Evolutionary conservation across 78 protist genomes (phyloP).

Genomic region (Chrysochromulina parva): DNA sequence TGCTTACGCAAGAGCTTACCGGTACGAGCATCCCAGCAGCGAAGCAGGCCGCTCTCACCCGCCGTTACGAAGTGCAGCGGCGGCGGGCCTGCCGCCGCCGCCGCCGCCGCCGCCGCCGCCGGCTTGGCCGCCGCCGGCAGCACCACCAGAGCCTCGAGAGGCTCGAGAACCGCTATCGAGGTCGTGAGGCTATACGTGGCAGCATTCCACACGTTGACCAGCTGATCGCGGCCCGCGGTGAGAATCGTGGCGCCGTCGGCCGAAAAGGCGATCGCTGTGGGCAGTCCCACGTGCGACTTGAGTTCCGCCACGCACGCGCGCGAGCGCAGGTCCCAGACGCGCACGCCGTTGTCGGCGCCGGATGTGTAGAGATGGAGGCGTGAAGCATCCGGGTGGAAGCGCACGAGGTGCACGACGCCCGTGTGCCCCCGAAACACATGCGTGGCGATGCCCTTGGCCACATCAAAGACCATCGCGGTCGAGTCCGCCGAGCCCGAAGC

Average conservation of each 20-base stretch:
- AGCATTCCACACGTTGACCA: conserved; percentile 15
- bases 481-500: conserved; percentile 53
- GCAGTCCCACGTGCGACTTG: neutral
- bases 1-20: neutral
- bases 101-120: neutral
- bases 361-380: conserved; percentile 3
- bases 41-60: neutral
- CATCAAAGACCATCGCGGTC: conserved; percentile 70
- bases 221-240: conserved; percentile 35
- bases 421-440: conserved; percentile 25
- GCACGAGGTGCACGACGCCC: neutral
- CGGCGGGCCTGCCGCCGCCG: neutral
- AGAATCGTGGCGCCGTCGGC: neutral
- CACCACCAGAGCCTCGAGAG: neutral
- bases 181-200: neutral
- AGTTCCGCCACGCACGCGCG: neutral
- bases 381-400: conserved; percentile 2
- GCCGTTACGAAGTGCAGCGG: conserved; percentile 2
- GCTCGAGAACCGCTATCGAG: neutral
- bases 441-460: conserved; percentile 34
- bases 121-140: neutral
- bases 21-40: neutral
- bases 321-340: conserved; percentile 29
- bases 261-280: conserved; percentile 7
- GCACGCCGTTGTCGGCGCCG: conserved; percentile 30